Evolutionary conservation across 345 rosid species (phyloP).

Genomic region (Citrus unshiu): DNA sequence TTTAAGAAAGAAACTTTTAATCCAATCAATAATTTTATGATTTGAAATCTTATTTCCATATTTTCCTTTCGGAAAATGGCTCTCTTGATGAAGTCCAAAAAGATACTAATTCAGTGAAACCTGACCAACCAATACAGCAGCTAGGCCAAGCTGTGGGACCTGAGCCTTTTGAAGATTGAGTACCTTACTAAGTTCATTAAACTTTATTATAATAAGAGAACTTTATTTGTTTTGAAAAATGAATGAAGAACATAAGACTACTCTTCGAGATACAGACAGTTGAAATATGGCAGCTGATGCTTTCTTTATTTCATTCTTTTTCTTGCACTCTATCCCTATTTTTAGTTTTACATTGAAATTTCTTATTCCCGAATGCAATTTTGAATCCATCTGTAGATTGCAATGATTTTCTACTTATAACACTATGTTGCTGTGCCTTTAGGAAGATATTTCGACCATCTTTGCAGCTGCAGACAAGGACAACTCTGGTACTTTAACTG

Average conservation of each 20-base stretch:
- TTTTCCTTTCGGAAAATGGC: background rate
- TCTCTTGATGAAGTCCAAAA: background rate
- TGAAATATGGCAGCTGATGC: background rate
- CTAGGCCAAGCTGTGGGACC: background rate
- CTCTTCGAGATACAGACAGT: background rate
- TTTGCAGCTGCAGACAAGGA: conserved; percentile 88
- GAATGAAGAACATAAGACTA: conserved; percentile 1
- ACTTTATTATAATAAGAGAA: background rate
- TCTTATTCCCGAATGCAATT: background rate
- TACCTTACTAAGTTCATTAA: background rate
- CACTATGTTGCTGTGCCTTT: conserved; percentile 1
- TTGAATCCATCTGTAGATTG: background rate
- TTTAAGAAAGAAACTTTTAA: background rate
- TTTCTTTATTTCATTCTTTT: background rate
- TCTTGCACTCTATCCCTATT: background rate
- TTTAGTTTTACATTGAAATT: background rate
- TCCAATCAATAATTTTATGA: background rate
- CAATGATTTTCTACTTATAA: background rate
- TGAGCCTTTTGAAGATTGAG: background rate
- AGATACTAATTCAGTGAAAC: background rate
- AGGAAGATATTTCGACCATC: conserved; percentile 71
- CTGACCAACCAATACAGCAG: background rate
- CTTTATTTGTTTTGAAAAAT: background rate
- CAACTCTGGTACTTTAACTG: conserved; percentile 70
- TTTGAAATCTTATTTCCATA: background rate